A percentile compares a stretch with the other conserved stretches of the same genome.
phyloP scores from a whole-genome alignment of 306 rosid genomes.

The Vachellia pachyceras region DNA sequence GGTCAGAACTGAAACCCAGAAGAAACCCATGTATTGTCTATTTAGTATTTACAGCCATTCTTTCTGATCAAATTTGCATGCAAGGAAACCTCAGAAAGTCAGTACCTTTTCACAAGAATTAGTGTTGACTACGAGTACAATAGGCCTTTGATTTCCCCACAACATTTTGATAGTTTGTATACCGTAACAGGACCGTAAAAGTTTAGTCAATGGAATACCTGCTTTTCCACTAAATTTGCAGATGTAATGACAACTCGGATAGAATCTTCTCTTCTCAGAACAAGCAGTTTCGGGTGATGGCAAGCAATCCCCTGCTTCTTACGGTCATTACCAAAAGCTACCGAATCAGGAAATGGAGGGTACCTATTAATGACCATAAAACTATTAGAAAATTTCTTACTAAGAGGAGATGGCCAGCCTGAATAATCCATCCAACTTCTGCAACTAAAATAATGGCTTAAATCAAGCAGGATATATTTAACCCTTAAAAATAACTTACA shows the following conservation, averaged over 20 bases:
- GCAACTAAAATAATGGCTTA: conserved; percentile 2
- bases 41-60: not conserved
- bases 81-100: conserved; percentile 22
- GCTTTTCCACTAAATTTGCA: conserved; percentile 80
- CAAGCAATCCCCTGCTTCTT: conserved; percentile 79
- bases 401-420: conserved; percentile 3
- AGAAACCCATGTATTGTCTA: not conserved
- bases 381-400: conserved; percentile 8
- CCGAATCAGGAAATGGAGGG: conserved; percentile 75
- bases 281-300: conserved; percentile 84
- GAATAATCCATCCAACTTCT: conserved; percentile 6
- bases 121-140: not conserved
- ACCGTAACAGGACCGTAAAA: conserved; percentile 14
- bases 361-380: conserved; percentile 49
- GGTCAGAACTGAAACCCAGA: conserved; percentile 14
- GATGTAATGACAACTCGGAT: conserved; percentile 80
- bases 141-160: conserved; percentile 17
- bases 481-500: conserved; percentile 51
- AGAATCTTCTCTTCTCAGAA: conserved; percentile 65
- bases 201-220: conserved; percentile 27
- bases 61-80: conserved; percentile 22
- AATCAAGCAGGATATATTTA: conserved; percentile 27
- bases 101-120: conserved; percentile 34
- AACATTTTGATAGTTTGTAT: not conserved
- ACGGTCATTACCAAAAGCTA: conserved; percentile 72